A percentile compares a stretch with the other conserved stretches of the same genome.
phyloP scores from a whole-genome alignment of 2,329 filamentous ascomycete genomes.

The Elsinoe australis region DNA sequence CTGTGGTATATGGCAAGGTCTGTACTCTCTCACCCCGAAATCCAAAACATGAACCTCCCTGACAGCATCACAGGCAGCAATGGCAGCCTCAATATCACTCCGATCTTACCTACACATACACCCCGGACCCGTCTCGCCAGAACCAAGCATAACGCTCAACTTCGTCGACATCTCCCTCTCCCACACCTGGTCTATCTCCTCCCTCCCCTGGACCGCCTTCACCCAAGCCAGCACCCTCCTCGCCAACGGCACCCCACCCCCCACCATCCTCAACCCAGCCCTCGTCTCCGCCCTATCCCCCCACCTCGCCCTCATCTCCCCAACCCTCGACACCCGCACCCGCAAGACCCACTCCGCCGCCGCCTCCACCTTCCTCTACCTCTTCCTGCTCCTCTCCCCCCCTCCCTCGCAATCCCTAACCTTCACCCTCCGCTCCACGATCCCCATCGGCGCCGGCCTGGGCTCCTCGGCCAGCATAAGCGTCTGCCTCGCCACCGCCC shows the following conservation, averaged over 20 bases:
- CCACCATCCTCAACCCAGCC: slow-evolving; percentile 70
- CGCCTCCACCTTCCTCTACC: slow-evolving; percentile 80
- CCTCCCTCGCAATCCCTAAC: slow-evolving; percentile 71
- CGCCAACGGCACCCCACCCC: slow-evolving; percentile 42
- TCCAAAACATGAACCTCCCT: slow-evolving; percentile 5
- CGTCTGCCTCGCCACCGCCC: slow-evolving; percentile 76
- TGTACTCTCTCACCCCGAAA: slow-evolving; percentile 21
- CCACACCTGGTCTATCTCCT: slow-evolving; percentile 91
- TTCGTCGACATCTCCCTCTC: slow-evolving; percentile 86
- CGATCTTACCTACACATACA: slow-evolving; percentile 96
- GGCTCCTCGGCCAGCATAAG: slow-evolving; percentile 92
- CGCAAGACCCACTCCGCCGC: slow-evolving; percentile 80
- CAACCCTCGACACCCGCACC: slow-evolving; percentile 55
- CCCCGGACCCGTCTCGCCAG: neutral
- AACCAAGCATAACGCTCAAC: slow-evolving; percentile 64
- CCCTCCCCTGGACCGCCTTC: slow-evolving; percentile 80
- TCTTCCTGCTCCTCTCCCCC: slow-evolving; percentile 80
- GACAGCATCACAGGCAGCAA: slow-evolving; percentile 57
- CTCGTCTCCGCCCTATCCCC: slow-evolving; percentile 74
- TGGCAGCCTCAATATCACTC: slow-evolving; percentile 89
- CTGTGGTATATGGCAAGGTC: slow-evolving; percentile 95
- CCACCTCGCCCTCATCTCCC: slow-evolving; percentile 64
- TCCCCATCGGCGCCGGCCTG: slow-evolving; percentile 83
- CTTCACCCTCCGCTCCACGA: slow-evolving; percentile 87
- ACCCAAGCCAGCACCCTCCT: slow-evolving; percentile 61